A percentile compares a stretch with the other conserved stretches of the same genome.
Conservation (phyloP, 1,284 basidiomycete genomes). For the Cutaneotrichosporon curvatum region DNA sequence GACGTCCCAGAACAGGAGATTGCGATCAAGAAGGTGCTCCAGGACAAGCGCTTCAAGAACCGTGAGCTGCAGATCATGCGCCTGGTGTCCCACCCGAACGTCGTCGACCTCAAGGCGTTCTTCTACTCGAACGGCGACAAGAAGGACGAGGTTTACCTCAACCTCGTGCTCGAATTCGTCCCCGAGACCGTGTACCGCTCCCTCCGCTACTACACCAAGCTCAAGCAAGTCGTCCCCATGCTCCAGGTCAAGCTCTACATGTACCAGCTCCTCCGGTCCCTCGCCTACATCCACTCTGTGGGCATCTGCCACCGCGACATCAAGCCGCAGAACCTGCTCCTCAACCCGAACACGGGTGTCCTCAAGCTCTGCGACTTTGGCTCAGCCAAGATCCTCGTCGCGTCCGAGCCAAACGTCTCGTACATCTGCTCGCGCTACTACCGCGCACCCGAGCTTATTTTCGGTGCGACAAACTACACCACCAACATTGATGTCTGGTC, state of each 20-base stretch:
- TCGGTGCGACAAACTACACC: constrained; percentile 99
- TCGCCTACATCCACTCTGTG: constrained; percentile 20
- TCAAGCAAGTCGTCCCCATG: constrained; percentile 99
- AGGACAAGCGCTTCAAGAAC: constrained; percentile 99
- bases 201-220: constrained; percentile 96
- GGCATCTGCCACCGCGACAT: constrained; percentile 94
- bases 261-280: constrained; percentile 67
- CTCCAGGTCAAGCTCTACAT: constrained; percentile 80
- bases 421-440: constrained; percentile 99
- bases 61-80: constrained; percentile 99
- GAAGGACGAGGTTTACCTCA: constrained; percentile 96
- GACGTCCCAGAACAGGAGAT: constrained; percentile 74
- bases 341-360: constrained; percentile 92
- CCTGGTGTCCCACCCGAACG: constrained; percentile 93
- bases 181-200: constrained; percentile 99
- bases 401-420: constrained; percentile 97
- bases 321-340: constrained; percentile 96
- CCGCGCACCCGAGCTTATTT: constrained; percentile 97
- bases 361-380: constrained; percentile 99
- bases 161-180: constrained; percentile 97
- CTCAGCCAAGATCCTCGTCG: constrained; percentile 94
- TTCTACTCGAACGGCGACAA: constrained; percentile 99
- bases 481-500: constrained; percentile 99
- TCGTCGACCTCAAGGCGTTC: constrained; percentile 94
- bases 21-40: constrained; percentile 99